These are phyloP conservation scores for Podila minutissima DNA, from an alignment of 192 early-diverging fungal species.

Conservation along the genomic window DNA sequence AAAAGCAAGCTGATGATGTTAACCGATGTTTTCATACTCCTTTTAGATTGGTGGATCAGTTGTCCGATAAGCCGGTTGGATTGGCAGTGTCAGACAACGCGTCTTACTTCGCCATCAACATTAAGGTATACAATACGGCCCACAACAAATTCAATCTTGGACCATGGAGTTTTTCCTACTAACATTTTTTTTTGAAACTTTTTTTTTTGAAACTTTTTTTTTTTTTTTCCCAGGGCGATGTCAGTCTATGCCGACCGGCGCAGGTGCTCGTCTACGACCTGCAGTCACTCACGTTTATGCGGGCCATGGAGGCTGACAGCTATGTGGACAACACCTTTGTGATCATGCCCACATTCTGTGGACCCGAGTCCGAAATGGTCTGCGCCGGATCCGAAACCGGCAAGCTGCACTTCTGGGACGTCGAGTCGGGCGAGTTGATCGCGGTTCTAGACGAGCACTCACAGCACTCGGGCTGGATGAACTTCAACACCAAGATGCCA, in stretches of 20 bases:
- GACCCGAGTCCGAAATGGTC: conserved; percentile 27
- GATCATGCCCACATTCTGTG: conserved; percentile 29
- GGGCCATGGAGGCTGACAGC: conserved; percentile 26
- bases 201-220: background rate
- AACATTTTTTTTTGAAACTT: background rate
- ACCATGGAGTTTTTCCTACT: background rate
- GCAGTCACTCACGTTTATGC: conserved; percentile 1
- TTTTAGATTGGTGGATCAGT: conserved; percentile 11
- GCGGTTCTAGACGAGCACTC: conserved; percentile 32
- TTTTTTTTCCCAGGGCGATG: conserved; percentile 16
- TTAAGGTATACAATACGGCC: background rate
- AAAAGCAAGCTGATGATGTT: background rate
- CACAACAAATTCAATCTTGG: background rate
- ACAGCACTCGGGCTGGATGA: conserved; percentile 23
- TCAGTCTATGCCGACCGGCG: conserved; percentile 25
- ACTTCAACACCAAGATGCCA: conserved; percentile 7
- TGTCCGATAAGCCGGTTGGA: conserved; percentile 5
- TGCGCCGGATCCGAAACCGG: conserved; percentile 39
- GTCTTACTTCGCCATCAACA: conserved; percentile 16
- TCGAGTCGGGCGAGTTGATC: conserved; percentile 37
- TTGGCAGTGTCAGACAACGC: conserved; percentile 24
- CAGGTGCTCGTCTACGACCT: conserved; percentile 30
- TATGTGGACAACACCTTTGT: conserved; percentile 18
- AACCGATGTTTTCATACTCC: background rate
- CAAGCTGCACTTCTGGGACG: conserved; percentile 39